Evolutionary conservation across 2,329 filamentous ascomycete genomes (phyloP), one percentile per base, ranked within the genome.

Genomic region (Aspergillus cejpii): DNA sequence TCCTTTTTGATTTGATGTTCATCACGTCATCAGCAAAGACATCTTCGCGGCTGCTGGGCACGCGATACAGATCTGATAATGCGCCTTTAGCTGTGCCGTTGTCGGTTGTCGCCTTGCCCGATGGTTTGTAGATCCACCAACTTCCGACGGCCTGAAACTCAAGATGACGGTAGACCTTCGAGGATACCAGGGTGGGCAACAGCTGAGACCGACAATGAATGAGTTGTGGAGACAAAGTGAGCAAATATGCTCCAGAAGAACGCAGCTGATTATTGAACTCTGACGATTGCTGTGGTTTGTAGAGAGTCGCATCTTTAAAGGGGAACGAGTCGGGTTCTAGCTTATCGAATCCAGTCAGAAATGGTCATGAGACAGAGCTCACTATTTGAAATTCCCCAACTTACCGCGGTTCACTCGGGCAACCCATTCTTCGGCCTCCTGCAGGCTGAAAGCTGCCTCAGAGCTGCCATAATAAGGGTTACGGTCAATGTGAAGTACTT

Each of bases 61-160:
- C 85, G 45, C 85, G 84, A 41, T 76, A 72, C 27, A 95, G 70
- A 6, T 55, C 57, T 20, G 53, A 55, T 10, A 67, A 57, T 55
- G 59, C 28, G 14, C 47, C 44, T 6, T 50, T 39, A 23, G 34
- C 27, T n/a, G 34, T 37, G 15, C 49, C 45, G 11, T 45, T 19
- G 21, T 41, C 44, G 3, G 60, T 39, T 12, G 58, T 53, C 11
- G 55, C 51, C 15, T 56, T 57, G 7, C 15, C 5, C 10, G 48
- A 50, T 23, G 43, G 44, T 29, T 55, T 55, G 60, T 83, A 83
- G 44, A 96, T 80, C 77, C 85, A 96, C 80, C 91, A 97, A 45
- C 86, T 91, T 20, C 91, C 91, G 20, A 97, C 87, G 21, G 91
- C 88, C 50, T 92, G 79, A 56, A 97, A 97, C 62, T 97, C 91